Base-by-base conservation (phyloP, 805 yeast genomes). In the Danielia oregonensis region DNA sequence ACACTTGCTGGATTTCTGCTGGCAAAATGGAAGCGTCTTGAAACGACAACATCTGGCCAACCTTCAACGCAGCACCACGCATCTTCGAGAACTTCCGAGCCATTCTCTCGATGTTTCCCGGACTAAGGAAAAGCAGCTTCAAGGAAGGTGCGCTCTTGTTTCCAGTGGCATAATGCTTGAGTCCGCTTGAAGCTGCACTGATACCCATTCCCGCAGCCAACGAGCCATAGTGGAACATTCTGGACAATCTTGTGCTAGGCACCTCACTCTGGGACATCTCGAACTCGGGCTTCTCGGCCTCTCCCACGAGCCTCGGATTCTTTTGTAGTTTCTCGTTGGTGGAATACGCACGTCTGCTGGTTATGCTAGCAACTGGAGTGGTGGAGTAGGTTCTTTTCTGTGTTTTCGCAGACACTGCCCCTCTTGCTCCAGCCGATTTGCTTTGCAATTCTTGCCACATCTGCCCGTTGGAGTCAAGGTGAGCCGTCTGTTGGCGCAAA, bases 31-130 rank as follows among this genome's bases (percentile, higher is more conserved):
- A 72, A 40, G 82, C 79, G 57, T 91, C 97, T 61, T 93, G 98
- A 59, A 93, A 91, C 2, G 96, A 86, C 59, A 93, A 65, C 83
- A 93, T 78, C 62, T 93, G 98, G n/a, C 98, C 98, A 36, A 93
- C 75, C 54, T 93, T 93, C 54, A 93, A 69, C 3, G 98, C 98
- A 2, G 97, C 98, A n/a, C 98, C 98, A 54, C 98, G 75, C 98
- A 93, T 93, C 53, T 86, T 79, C 33, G 93, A 78, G 49, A 93
- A 78, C 57, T 87, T 88, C 49, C 78, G 79, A 9, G 95, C 95
- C 68, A 93, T 77, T 34, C 94, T 61, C 50, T 91, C 96, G 27
- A 93, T 79, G 57, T 91, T 93, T 12, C 76, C 74, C 5, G 95
- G 89, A 3, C 86, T 81, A 48, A 93, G 67, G 2, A 94, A 66